A percentile compares a stretch with the other conserved stretches of the same genome.
Evolutionary conservation across 106 monocot species (phyloP).

Genomic region (Allium cepa): DNA sequence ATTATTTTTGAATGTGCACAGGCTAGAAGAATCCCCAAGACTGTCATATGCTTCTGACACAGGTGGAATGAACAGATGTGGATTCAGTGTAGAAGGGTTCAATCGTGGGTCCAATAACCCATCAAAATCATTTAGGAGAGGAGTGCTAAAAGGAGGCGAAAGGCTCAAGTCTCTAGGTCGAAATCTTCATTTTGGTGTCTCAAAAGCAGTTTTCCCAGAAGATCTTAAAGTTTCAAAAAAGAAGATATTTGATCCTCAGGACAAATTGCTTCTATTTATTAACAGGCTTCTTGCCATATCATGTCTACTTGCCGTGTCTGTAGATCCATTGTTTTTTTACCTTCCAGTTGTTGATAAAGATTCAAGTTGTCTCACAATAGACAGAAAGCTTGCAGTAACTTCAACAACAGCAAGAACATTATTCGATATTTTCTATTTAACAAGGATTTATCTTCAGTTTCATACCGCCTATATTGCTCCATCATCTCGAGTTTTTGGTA

Average conservation of each 20-base stretch:
- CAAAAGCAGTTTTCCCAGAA: conserved; percentile 69
- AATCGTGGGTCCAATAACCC: conserved; percentile 22
- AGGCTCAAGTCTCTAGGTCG: conserved; percentile 49
- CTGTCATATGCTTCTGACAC: conserved; percentile 32
- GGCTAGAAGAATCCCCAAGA: conserved; percentile 61
- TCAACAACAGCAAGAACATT: conserved; percentile 68
- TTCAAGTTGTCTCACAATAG: conserved; percentile 66
- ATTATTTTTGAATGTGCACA: conserved; percentile 5
- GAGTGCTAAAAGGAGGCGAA: conserved; percentile 44
- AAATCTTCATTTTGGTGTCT: conserved; percentile 53
- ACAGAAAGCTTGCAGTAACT: conserved; percentile 49
- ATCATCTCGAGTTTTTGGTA: conserved; percentile 91
- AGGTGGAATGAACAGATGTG: conserved; percentile 37
- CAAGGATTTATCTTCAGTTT: conserved; percentile 67
- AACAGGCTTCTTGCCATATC: conserved; percentile 70
- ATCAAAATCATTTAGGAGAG: conserved; percentile 37
- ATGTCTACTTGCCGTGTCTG: conserved; percentile 58
- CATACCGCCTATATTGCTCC: conserved; percentile 85
- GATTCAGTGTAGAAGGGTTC: conserved; percentile 50
- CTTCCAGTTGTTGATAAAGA: conserved; percentile 53
- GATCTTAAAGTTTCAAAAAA: conserved; percentile 66
- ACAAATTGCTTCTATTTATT: conserved; percentile 51
- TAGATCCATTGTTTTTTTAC: conserved; percentile 88
- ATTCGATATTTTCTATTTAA: conserved; percentile 74
- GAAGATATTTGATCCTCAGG: conserved; percentile 84